phyloP scores from a whole-genome alignment of 345 rosid genomes.

The Acer saccharum region DNA sequence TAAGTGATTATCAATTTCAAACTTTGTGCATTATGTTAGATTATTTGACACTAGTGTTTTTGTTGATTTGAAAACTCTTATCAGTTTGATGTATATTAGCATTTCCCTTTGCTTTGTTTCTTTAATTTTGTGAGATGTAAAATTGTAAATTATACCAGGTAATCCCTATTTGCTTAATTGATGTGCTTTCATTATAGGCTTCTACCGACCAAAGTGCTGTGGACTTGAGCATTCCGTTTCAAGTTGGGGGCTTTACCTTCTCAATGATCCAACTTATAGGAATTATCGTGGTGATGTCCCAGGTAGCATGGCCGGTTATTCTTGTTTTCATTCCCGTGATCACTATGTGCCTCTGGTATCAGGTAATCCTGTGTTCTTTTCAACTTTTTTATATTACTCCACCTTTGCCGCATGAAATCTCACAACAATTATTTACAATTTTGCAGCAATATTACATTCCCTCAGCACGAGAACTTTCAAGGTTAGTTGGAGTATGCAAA shows the following conservation, averaged over 20 bases:
- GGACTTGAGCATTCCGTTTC: neutral
- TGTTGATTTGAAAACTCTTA: too few species aligned
- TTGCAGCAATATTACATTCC: slow-evolving; percentile 71
- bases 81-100: neutral
- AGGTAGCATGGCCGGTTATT: slow-evolving; percentile 5
- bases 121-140: too few species aligned
- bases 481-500: slow-evolving; percentile 66
- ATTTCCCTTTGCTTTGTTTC: neutral
- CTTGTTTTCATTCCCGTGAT: neutral
- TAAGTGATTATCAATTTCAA: slow-evolving; percentile 18
- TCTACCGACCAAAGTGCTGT: slow-evolving; percentile 9
- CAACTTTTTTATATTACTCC: neutral
- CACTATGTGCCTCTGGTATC: slow-evolving; percentile 20
- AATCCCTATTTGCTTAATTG: neutral
- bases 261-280: neutral
- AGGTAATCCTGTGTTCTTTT: slow-evolving; percentile 12
- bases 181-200: neutral
- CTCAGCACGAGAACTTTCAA: slow-evolving; percentile 67
- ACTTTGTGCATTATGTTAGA: too few species aligned
- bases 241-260: neutral
- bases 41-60: too few species aligned
- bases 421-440: neutral
- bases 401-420: neutral
- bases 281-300: slow-evolving; percentile 2
- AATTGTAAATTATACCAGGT: slow-evolving; percentile 16